Evolutionary conservation across 352 stramenopile genomes (phyloP).

Genomic region (Hyaloperonospora arabidopsidis): DNA sequence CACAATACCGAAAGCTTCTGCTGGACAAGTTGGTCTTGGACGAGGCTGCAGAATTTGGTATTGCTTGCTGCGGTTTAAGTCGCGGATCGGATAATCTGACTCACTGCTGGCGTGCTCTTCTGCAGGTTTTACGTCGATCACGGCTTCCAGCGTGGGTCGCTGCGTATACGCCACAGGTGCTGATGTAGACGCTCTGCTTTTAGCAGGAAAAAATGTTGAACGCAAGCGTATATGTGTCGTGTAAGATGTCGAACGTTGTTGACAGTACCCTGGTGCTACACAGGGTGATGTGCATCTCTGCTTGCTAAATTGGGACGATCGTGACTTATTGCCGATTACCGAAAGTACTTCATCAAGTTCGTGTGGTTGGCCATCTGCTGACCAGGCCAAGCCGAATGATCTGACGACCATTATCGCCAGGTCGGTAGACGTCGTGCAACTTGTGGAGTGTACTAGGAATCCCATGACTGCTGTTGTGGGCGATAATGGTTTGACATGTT

Average conservation of each 20-base stretch:
- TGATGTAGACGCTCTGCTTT: slow-evolving; percentile 27
- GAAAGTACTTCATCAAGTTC: neutral
- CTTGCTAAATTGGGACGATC: slow-evolving; percentile 11
- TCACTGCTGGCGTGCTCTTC: neutral
- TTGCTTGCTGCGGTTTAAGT: slow-evolving; percentile 1
- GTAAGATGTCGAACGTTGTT: neutral
- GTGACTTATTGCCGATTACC: neutral
- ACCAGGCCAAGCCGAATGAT: slow-evolving; percentile 13
- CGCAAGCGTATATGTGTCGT: slow-evolving; percentile 25
- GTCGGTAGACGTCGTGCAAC: slow-evolving; percentile 14
- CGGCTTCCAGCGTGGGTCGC: slow-evolving; percentile 25
- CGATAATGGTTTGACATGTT: neutral
- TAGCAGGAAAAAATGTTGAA: slow-evolving; percentile 32
- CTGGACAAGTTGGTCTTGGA: slow-evolving; percentile 34
- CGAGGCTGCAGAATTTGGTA: slow-evolving; percentile 52
- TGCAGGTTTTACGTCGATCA: slow-evolving; percentile 41
- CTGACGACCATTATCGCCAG: slow-evolving; percentile 29
- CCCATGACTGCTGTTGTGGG: neutral
- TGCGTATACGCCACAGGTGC: slow-evolving; percentile 44
- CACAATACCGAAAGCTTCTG: slow-evolving; percentile 23
- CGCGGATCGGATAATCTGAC: neutral
- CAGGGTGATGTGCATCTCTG: slow-evolving; percentile 24
- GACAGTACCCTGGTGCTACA: slow-evolving; percentile 1
- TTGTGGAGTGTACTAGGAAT: neutral
- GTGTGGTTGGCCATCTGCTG: slow-evolving; percentile 26